Base-by-base conservation (phyloP, 2,329 filamentous ascomycete species). In the Botryotinia convoluta region DNA sequence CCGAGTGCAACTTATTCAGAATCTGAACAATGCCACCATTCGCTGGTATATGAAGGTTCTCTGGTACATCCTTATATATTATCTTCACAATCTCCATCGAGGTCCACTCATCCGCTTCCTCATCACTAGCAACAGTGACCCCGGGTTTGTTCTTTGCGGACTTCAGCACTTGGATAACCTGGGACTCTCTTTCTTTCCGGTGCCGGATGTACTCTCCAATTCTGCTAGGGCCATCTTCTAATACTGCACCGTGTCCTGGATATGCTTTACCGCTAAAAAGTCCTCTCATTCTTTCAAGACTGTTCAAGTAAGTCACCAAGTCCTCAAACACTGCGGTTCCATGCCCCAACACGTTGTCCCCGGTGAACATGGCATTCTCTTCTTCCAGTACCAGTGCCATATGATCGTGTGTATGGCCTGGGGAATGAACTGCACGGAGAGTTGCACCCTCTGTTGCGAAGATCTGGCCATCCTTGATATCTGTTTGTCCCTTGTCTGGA, bases 281-380 rank as follows among this genome's bases (percentile, higher is more conserved):
- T 35, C 83, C 81, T 63, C 86, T 84, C 93, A 97, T 96, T 76
- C 86, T 86, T 57, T 89, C 85, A 20, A 97, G 84, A 74, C 90
- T 93, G 32, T 82, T 80, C 75, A 97, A 84, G 80, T 97, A 97
- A 0, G 84, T 83, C 1, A 83, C 81, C 14, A 97, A 85, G 76
- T 96, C 89, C 81, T 97, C 93, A 77, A 97, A 97, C 0, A 96
- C 93, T 5, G 92, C 90, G 3, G 93, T 97, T 20, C 94, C 94
- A 74, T 97, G 93, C 1, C 94, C 94, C 2, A 97, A 86, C 2
- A 97, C 91, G 80, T 95, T 97, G 82, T 97, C 94, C 10, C 92
- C 94, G 0, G 94, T 97, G 81, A 97, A 96, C 84, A 97, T 90
- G 59, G 93, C 91, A 77, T 93, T 87, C 79, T 97, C 87, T 78